Evolutionary conservation across 2,329 filamentous ascomycete genomes (phyloP).

Genomic region (Monosporascus ibericus): DNA sequence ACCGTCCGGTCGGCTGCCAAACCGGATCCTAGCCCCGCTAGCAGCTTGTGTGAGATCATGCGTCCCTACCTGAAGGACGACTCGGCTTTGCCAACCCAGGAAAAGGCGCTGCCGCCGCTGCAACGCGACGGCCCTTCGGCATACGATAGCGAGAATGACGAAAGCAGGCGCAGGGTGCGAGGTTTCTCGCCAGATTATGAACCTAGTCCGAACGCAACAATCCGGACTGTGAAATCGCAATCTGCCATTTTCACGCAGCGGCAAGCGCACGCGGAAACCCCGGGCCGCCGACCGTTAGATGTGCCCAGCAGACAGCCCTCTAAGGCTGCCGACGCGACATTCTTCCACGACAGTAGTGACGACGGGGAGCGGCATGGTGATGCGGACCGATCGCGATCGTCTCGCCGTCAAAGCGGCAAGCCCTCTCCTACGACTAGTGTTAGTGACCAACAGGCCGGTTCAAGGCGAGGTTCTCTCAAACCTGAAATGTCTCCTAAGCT

Average conservation of each 20-base stretch:
- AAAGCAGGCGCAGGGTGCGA: conserved; percentile 34
- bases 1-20: conserved; percentile 22
- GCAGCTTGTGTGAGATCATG: conserved; percentile 82
- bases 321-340: conserved; percentile 34
- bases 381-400: background rate
- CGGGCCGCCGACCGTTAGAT: conserved; percentile 18
- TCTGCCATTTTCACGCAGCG: conserved; percentile 25
- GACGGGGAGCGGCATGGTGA: conserved; percentile 26
- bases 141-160: conserved; percentile 21
- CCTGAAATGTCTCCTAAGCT: background rate
- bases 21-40: conserved; percentile 57
- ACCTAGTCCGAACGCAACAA: conserved; percentile 64
- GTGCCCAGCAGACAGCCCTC: conserved; percentile 14
- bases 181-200: conserved; percentile 74
- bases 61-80: conserved; percentile 61
- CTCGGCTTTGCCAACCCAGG: conserved; percentile 5
- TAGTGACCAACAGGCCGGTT: background rate
- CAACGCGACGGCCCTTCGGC: conserved; percentile 17
- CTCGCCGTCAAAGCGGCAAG: conserved; percentile 11
- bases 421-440: conserved; percentile 1
- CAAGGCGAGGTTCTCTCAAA: background rate
- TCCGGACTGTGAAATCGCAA: conserved; percentile 53
- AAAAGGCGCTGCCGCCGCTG: conserved; percentile 11
- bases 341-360: conserved; percentile 48
- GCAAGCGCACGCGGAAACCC: conserved; percentile 17